A percentile compares a stretch with the other conserved stretches of the same genome.
phyloP scores from a whole-genome alignment of 2,329 filamentous ascomycete genomes.

The Amauroascus verrucosus region DNA sequence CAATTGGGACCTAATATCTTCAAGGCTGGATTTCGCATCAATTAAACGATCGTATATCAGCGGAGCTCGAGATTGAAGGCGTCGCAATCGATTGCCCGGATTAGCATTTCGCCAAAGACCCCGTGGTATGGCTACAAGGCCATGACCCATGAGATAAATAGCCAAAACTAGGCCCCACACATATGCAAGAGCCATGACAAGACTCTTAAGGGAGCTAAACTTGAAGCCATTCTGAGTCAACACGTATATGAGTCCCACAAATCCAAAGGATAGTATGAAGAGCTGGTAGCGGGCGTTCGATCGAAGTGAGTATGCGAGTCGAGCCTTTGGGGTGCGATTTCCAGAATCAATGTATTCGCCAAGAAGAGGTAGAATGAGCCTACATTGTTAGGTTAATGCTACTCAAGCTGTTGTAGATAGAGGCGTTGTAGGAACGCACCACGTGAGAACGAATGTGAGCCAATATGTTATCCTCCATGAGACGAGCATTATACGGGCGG shows the following conservation, averaged over 20 bases:
- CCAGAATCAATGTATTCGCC: slow-evolving; percentile 93
- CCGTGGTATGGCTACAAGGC: slow-evolving; percentile 80
- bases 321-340: slow-evolving; percentile 73
- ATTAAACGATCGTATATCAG: slow-evolving; percentile 77
- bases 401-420: neutral
- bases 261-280: slow-evolving; percentile 60
- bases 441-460: slow-evolving; percentile 90
- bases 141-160: slow-evolving; percentile 97
- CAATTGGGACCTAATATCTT: slow-evolving; percentile 73
- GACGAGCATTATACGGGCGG: slow-evolving; percentile 65
- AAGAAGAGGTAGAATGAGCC: slow-evolving; percentile 82
- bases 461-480: slow-evolving; percentile 95
- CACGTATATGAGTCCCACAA: slow-evolving; percentile 70
- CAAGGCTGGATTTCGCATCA: slow-evolving; percentile 68
- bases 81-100: slow-evolving; percentile 60
- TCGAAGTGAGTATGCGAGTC: slow-evolving; percentile 73
- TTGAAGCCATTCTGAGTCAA: slow-evolving; percentile 66
- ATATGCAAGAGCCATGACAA: slow-evolving; percentile 90
- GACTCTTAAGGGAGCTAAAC: slow-evolving; percentile 62
- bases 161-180: slow-evolving; percentile 85
- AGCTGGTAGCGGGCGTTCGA: slow-evolving; percentile 83
- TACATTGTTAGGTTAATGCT: slow-evolving; percentile 28
- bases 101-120: slow-evolving; percentile 69
- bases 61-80: slow-evolving; percentile 69
- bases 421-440: slow-evolving; percentile 44